A percentile compares a stretch with the other conserved stretches of the same genome.
phyloP scores from a whole-genome alignment of 495 filamentous ascomycete species.

The Sabuloglossum arenarium region DNA sequence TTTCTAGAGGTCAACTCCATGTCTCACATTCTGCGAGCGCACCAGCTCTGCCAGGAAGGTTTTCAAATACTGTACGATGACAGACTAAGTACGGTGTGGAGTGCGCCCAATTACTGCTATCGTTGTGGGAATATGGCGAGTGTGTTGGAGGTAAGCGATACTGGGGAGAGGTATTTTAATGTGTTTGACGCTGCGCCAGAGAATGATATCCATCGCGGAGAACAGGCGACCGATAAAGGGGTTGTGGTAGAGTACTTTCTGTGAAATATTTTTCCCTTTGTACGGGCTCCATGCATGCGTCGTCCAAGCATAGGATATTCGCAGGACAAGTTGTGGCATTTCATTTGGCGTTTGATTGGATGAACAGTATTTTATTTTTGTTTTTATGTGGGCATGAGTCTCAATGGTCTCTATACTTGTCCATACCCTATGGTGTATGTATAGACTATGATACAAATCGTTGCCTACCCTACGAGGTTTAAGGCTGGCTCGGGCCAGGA shows the following conservation, averaged over 20 bases:
- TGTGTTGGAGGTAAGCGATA: conserved; percentile 85
- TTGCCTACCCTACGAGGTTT: background rate
- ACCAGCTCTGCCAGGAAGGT: conserved; percentile 94
- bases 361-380: background rate
- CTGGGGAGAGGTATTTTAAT: conserved; percentile 83
- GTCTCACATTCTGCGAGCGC: conserved; percentile 88
- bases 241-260: conserved; percentile 57
- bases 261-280: conserved; percentile 27
- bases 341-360: conserved; percentile 1
- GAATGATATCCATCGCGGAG: conserved; percentile 68
- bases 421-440: background rate
- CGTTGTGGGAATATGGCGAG: conserved; percentile 93
- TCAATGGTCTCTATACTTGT: background rate
- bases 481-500: conserved; percentile 16
- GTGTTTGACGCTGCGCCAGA: conserved; percentile 94
- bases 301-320: conserved; percentile 18
- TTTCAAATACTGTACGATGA: conserved; percentile 94
- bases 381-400: background rate
- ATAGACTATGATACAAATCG: background rate
- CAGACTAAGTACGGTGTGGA: conserved; percentile 88
- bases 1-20: conserved; percentile 93
- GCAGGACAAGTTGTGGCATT: background rate
- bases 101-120: conserved; percentile 92
- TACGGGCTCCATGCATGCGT: conserved; percentile 10
- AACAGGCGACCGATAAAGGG: conserved; percentile 40